A percentile compares a stretch with the other conserved stretches of the same genome.
Conservation (phyloP, 176 grass and related monocot species). For the Metroxylon sagu region DNA sequence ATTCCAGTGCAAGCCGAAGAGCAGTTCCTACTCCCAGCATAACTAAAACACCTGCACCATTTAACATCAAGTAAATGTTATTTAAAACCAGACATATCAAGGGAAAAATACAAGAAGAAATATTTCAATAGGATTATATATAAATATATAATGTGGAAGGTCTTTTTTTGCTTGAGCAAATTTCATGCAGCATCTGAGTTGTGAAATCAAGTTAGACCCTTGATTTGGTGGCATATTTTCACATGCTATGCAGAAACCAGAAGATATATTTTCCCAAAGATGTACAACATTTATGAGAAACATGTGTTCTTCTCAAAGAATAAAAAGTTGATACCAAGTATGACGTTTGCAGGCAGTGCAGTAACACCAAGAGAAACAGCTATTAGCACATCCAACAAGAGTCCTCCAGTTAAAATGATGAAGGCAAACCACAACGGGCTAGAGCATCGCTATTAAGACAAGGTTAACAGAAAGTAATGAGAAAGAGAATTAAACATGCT, state of each 20-base stretch:
- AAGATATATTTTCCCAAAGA: no score
- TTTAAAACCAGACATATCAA: no score
- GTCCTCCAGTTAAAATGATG: slow-evolving; percentile 88
- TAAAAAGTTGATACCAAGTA: slow-evolving; percentile 54
- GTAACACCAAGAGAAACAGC: slow-evolving; percentile 96
- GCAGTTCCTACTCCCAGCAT: slow-evolving; percentile 89
- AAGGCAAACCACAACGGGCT: slow-evolving; percentile 98
- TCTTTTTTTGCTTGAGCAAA: no score
- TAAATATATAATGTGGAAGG: no score
- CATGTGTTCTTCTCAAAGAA: not conserved
- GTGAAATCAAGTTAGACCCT: no score
- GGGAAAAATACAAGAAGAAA: no score
- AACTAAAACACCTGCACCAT: slow-evolving; percentile 63
- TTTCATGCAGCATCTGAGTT: no score
- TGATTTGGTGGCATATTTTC: no score
- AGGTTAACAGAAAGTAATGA: slow-evolving; percentile 21
- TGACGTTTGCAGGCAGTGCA: slow-evolving; percentile 86
- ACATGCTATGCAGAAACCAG: not conserved
- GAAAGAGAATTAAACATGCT: slow-evolving; percentile 19
- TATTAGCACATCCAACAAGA: slow-evolving; percentile 95
- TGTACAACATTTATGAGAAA: not conserved
- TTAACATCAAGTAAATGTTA: no score
- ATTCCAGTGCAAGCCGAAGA: slow-evolving; percentile 77
- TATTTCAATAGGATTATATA: no score
- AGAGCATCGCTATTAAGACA: slow-evolving; percentile 64